Conservation (phyloP, 441 rosid species). For the Populus hybrid region DNA sequence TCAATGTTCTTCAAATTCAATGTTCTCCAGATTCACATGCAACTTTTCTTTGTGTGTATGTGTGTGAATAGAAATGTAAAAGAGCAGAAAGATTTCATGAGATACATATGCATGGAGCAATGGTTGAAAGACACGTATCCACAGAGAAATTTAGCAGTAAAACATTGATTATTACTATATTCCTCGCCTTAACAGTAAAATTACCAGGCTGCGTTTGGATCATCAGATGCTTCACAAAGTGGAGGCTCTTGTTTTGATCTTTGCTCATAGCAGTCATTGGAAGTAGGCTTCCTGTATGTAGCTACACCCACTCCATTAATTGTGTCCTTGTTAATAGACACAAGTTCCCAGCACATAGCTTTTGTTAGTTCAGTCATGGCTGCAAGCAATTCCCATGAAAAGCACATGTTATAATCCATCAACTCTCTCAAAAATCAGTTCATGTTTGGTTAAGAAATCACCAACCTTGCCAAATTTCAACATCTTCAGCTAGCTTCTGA, state of each 20-base stretch:
- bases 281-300: constrained; percentile 67
- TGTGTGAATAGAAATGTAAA: too few species aligned
- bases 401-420: constrained; percentile 20
- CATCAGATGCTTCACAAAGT: constrained; percentile 67
- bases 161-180: not conserved
- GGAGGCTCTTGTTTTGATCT: constrained; percentile 73
- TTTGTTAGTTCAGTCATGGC: constrained; percentile 68
- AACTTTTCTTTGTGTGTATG: not conserved
- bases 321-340: constrained; percentile 58
- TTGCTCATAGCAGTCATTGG: constrained; percentile 71
- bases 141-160: not conserved
- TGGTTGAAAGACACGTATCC: not conserved
- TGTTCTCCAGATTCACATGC: not conserved
- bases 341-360: constrained; percentile 85
- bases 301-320: constrained; percentile 75
- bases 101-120: not conserved
- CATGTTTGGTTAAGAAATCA: constrained; percentile 7
- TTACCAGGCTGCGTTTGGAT: constrained; percentile 90
- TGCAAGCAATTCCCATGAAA: constrained; percentile 36
- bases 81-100: not conserved
- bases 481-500: constrained; percentile 69
- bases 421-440: constrained; percentile 10
- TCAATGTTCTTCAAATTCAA: not conserved
- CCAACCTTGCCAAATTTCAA: constrained; percentile 81
- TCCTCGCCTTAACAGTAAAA: not conserved